Base-by-base conservation (phyloP, 345 rosid species). In the Gossypium raimondii region DNA sequence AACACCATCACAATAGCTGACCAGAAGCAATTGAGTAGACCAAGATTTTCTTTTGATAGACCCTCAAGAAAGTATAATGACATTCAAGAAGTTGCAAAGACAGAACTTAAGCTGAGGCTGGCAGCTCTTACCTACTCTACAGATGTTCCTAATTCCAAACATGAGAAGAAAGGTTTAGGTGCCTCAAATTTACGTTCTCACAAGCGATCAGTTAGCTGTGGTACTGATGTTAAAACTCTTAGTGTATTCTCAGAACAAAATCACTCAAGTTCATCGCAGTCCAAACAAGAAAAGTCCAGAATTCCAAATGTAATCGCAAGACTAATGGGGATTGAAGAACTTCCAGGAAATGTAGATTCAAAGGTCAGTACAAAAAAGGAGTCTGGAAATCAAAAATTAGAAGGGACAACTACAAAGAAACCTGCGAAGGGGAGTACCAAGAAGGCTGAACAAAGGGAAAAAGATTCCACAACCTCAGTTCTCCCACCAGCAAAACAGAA, bases 291-390 rank as follows among this genome's bases (percentile, higher is more conserved):
- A n/a, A 94, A 87, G 58, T 88, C 79, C 38, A 89, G 97, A 81
- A 89, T 92, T 72, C 89, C 98, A 44, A 93, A 82, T 83, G 93
- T 92, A 50, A 86, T 92, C 45, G 98, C 97, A 11, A 91, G 91
- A 88, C 78, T 91, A 60, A 94, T 91, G 96, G 98, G 98, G 45
- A 62, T 90, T 16, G 91, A 90, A 27, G 96, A 89, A 73, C 84
- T 87, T 78, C 93, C 93, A 43, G 81, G 82, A 78, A 84, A 82
- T 78, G 73, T 52, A 58, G 82, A 81, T 51, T 60, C 85, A 24
- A 87, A 83, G 66, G 20, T 78, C 55, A 47, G 53, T 34, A 62
- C 18, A 29, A 85, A 78, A 66, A 82, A 78, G 56, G 51, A 47
- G 16, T 67, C 79, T 10, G 76, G 68, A 72, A 86, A 73, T 79